Conservation (phyloP, 139 green algal genomes). For the Yamagishiella unicocca region DNA sequence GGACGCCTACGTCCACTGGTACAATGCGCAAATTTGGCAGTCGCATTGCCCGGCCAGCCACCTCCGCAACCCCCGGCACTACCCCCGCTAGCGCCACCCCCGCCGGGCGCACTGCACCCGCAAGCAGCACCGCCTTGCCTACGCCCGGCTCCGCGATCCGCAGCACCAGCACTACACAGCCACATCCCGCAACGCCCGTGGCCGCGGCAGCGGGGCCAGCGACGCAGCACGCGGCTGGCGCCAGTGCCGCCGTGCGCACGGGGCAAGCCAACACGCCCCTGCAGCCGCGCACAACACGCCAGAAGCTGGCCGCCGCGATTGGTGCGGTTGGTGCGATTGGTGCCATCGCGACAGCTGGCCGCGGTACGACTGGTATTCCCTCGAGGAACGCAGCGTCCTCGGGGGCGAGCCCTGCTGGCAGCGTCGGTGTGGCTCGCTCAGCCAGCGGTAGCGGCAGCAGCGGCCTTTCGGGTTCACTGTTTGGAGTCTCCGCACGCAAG, state of each 20-base stretch:
- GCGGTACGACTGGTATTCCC: no score
- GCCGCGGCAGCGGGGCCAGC: not conserved
- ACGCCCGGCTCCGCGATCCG: not conserved
- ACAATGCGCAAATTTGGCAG: not conserved
- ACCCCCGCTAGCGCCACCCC: not conserved
- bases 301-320: not conserved
- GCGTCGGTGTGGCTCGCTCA: not conserved
- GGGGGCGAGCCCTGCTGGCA: no score
- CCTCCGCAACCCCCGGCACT: not conserved
- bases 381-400: no score
- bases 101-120: not conserved
- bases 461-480: not conserved
- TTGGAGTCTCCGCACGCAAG: not conserved
- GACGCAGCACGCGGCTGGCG: no score
- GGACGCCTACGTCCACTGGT: not conserved
- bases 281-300: not conserved
- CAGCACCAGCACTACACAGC: not conserved
- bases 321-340: not conserved
- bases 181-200: not conserved
- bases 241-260: not conserved
- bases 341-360: not conserved
- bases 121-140: not conserved
- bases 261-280: not conserved
- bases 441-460: not conserved
- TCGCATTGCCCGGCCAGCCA: slow-evolving; percentile 7